These are phyloP conservation scores for Krasilnikovozyma curviuscula DNA, from an alignment of 768 basidiomycete genomes.

Conservation along the genomic window DNA sequence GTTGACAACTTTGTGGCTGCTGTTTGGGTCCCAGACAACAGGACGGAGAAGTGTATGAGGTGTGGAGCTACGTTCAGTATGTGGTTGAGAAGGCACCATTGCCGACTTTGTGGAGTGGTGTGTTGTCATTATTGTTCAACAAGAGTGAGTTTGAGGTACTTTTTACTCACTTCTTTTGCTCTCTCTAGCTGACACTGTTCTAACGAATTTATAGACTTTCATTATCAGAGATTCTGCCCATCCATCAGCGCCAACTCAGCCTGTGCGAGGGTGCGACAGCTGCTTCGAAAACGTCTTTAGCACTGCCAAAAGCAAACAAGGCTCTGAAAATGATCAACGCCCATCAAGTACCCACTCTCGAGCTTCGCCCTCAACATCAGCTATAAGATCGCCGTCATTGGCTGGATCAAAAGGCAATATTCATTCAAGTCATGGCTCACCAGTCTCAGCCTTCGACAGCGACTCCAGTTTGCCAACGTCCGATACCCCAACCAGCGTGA, in stretches of 20 bases:
- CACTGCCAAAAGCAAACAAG: too few relatives aligned
- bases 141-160: slow-evolving; percentile 31
- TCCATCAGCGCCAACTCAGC: slow-evolving; percentile 34
- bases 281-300: slow-evolving; percentile 76
- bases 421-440: too few relatives aligned
- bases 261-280: slow-evolving; percentile 62
- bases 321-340: too few relatives aligned
- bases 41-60: slow-evolving; percentile 65
- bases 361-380: too few relatives aligned
- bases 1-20: slow-evolving; percentile 76
- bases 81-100: slow-evolving; percentile 60
- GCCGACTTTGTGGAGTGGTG: slow-evolving; percentile 64
- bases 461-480: too few relatives aligned
- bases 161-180: background rate
- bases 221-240: slow-evolving; percentile 44
- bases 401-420: too few relatives aligned
- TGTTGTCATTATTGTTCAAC: slow-evolving; percentile 70
- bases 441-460: too few relatives aligned
- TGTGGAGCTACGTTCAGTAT: slow-evolving; percentile 60
- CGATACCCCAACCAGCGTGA: too few relatives aligned
- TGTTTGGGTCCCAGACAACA: slow-evolving; percentile 78
- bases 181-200: slow-evolving; percentile 2
- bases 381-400: too few relatives aligned
- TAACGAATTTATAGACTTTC: slow-evolving; percentile 41
- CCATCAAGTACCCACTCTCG: too few relatives aligned